Base-by-base conservation (phyloP, 2,329 filamentous ascomycete genomes). In the Fusarium sp. region DNA sequence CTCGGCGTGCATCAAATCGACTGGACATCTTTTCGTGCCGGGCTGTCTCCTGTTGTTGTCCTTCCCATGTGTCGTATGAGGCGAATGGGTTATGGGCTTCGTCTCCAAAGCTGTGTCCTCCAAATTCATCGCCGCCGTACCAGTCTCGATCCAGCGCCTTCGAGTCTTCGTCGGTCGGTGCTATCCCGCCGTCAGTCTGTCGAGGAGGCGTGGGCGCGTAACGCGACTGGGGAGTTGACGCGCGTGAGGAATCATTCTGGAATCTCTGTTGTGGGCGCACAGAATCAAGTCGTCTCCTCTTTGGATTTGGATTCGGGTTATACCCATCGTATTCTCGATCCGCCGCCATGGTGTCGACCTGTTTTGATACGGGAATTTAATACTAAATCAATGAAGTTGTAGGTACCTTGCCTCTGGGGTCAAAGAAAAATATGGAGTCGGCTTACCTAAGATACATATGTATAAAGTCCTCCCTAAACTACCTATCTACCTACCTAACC, bases 81-180 rank as follows among this genome's bases (percentile, higher is more conserved):
- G 92, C 93, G 75, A 97, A 97, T 0, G 94, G 94, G 76, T 97
- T 97, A 79, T 97, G 94, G n/a, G 90, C 86, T 68, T 98, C 94
- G 76, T 97, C 94, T 69, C 94, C 94, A 74, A 97, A 93, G 0
- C 91, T 92, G 75, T 97, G 92, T 0, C 88, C 87, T 26, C 91
- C 92, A 59, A 91, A 89, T 77, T 97, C 94, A 75, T 97, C 94
- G 47, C 92, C 93, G 23, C 89, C 90, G 75, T 98, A 98, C 94
- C 94, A 98, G 79, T 97, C 94, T 66, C 94, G 89, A 77, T 98
- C 94, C 56, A 97, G 84, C 12, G 90, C 92, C 66, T 87, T 87
- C 20, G 89, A 87, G 68, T 97, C 93, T 65, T 93, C 88, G 38
- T 91, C 86, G 33, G 86, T 84, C 16, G 88, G 85, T 73, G 92